Evolutionary conservation across 495 filamentous ascomycete genomes (phyloP), one percentile per base, ranked within the genome.

Genomic region (Saxispiralis lemnorum): DNA sequence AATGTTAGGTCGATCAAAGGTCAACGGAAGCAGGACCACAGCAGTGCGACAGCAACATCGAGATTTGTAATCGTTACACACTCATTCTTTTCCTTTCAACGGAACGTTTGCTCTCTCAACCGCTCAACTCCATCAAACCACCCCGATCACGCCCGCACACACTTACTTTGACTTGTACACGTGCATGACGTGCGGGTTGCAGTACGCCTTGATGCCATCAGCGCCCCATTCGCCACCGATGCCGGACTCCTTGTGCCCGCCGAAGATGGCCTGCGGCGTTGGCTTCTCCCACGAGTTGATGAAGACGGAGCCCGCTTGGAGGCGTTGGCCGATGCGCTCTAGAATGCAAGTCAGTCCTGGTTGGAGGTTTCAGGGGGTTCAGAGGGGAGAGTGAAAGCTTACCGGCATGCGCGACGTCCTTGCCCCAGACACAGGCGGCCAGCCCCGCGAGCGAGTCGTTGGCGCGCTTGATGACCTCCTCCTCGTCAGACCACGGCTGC

Each of bases 161-260:
- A 28, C 24, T 28, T 28, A 43, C 48, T 51, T 49, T n/a, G 28
- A 44, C 59, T 63, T 63, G 43, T 63, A 63, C 15, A 55, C 50
- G 43, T 63, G 60, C 33, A 63, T 51, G 21, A 60, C 60, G 41
- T 76, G 67, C n/a, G 69, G 34, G 42, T 79, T 74, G 39, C 62
- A 66, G 52, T 73, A 81, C n/a, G 61, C 60, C 45, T 73, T 57
- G 48, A 79, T 49, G 1, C 78, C 78, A 41, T 67, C 65, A 41
- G 46, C 56, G 40, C 60, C 60, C 51, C 54, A 59, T 15, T 80
- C 78, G 14, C 69, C 69, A 2, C 78, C 78, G 44, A 78, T 70
- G 1, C 79, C 78, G 45, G 66, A 72, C 47, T 76, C 65, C 65
- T 81, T 80, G 55, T 73, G 68, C 13, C 78, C 78, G 13, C 62